A percentile compares a stretch with the other conserved stretches of the same genome.
Conservation (phyloP, 805 yeast genomes). For the Cyberlindnera sargentensis region DNA sequence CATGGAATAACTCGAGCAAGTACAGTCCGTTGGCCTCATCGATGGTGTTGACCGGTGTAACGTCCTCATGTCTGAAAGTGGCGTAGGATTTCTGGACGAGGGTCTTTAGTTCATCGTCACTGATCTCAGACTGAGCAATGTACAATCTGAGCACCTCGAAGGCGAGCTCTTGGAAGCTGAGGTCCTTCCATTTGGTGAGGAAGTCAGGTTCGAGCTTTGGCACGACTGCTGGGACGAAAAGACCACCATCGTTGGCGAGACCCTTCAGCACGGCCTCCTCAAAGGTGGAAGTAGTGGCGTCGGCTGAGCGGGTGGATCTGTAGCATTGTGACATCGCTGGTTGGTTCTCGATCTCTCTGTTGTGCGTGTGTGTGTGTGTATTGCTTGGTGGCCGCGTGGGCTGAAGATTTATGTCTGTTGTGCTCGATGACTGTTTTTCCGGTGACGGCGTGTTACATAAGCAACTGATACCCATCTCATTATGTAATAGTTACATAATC, state of each 20-base stretch:
- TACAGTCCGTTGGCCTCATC: constrained; percentile 54
- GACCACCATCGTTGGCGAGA: constrained; percentile 94
- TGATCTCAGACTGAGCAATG: constrained; percentile 65
- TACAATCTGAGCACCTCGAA: constrained; percentile 78
- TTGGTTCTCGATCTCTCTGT: neutral
- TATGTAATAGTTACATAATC: no score
- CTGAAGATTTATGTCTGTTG: no score
- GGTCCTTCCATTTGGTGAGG: constrained; percentile 61
- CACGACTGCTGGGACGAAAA: constrained; percentile 79
- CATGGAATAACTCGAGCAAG: constrained; percentile 91
- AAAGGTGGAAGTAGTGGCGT: constrained; percentile 48
- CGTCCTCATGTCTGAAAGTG: constrained; percentile 81
- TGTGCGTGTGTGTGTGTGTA: no score
- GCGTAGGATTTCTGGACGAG: constrained; percentile 73
- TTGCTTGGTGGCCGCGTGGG: no score
- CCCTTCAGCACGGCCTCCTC: constrained; percentile 87
- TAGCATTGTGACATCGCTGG: constrained; percentile 45
- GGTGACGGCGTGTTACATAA: no score
- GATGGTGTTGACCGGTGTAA: constrained; percentile 73
- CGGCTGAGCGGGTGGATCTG: constrained; percentile 71
- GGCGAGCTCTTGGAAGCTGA: constrained; percentile 82
- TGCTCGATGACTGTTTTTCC: no score
- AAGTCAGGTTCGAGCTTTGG: constrained; percentile 54
- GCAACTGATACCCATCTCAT: no score
- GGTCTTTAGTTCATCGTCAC: constrained; percentile 54